Evolutionary conservation across 2,329 filamentous ascomycete species (phyloP).

Genomic region (Talaromyces funiculosus): DNA sequence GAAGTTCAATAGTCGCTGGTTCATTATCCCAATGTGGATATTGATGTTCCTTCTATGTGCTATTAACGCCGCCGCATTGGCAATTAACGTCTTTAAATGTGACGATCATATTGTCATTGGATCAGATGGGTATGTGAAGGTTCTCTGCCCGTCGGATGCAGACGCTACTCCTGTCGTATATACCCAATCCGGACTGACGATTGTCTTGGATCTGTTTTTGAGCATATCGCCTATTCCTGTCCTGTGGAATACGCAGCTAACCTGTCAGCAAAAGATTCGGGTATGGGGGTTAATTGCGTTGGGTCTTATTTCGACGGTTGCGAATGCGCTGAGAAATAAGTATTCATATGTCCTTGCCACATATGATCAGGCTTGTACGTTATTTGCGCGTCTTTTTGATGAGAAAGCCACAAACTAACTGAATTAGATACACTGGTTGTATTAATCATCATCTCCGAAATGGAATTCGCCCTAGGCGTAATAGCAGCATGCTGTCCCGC

Average conservation of each 20-base stretch:
- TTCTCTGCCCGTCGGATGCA: not conserved
- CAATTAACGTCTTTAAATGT: not conserved
- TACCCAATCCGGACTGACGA: not conserved
- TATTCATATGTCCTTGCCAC: not conserved
- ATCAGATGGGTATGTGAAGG: not conserved
- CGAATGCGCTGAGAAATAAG: not conserved
- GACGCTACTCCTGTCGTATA: not conserved
- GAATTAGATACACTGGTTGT: not conserved
- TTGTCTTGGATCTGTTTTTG: not conserved
- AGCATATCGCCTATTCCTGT: not conserved
- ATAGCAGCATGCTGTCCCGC: not conserved
- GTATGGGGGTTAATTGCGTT: not conserved
- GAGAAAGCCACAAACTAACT: not conserved
- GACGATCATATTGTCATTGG: not conserved
- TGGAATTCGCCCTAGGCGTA: not conserved
- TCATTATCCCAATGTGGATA: not conserved
- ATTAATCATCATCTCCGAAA: not conserved
- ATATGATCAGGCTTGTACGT: not conserved
- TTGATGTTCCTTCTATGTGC: not conserved
- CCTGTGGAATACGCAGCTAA: not conserved
- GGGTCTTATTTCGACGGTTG: not conserved
- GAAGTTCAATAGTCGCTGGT: not conserved
- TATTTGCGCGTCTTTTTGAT: not conserved
- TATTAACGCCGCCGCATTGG: not conserved
- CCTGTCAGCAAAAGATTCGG: not conserved